Percentiles rank a stretch among this genome's conserved stretches.
Evolutionary conservation across 345 rosid genomes (phyloP).

Genomic region (Dipteronia sinensis): DNA sequence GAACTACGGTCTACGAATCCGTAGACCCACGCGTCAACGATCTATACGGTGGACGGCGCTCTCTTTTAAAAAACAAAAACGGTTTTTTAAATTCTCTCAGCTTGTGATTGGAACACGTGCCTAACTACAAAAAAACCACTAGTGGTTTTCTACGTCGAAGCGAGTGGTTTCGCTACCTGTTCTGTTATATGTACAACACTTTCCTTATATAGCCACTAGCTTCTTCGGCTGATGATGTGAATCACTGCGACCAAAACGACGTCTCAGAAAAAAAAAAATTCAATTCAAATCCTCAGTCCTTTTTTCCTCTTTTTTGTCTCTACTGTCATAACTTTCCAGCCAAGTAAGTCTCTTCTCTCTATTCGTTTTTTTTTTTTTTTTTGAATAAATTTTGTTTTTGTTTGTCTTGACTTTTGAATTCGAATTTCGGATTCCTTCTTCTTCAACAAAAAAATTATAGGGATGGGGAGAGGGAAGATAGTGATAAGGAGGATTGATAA

Average conservation of each 20-base stretch:
- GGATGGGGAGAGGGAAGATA: constrained; percentile 68
- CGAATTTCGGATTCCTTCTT: not conserved
- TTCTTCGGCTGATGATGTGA: constrained; percentile 8
- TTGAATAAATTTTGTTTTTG: not conserved
- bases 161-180: not conserved
- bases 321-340: not conserved
- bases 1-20: constrained; percentile 19
- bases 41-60: constrained; percentile 38
- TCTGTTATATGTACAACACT: constrained; percentile 15
- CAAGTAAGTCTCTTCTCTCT: constrained; percentile 11
- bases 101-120: constrained; percentile 36
- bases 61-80: not conserved
- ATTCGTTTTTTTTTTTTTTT: not conserved
- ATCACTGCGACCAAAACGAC: constrained; percentile 25
- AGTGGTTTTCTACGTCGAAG: constrained; percentile 19
- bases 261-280: constrained; percentile 8
- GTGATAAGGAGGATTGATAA: constrained; percentile 62
- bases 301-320: constrained; percentile 19
- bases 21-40: constrained; percentile 49
- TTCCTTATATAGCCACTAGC: constrained; percentile 38
- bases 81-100: not conserved
- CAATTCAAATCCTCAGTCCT: not conserved
- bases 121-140: constrained; percentile 7
- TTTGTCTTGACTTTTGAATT: not conserved
- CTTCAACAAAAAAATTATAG: not conserved